These are phyloP conservation scores for Telopea speciosissima DNA, from an alignment of 177 flowering plant species.

Conservation along the genomic window DNA sequence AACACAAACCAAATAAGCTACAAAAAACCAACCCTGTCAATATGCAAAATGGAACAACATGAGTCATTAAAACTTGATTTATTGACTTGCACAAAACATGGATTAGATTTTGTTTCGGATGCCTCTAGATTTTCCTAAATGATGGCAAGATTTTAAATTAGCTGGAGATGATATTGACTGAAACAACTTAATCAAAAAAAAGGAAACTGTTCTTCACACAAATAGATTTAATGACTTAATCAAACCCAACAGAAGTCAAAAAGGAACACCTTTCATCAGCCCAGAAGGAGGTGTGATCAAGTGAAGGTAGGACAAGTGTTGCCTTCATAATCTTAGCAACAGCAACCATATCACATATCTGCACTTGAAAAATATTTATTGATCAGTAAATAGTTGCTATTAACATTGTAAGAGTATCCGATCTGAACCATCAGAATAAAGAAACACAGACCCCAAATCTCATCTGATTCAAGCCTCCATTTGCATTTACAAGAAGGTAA, in stretches of 20 bases:
- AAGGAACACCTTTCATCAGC: constrained; percentile 93
- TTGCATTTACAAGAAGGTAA: constrained; percentile 85
- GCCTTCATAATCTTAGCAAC: constrained; percentile 94
- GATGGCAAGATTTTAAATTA: background rate
- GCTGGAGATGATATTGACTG: background rate
- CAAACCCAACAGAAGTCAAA: background rate
- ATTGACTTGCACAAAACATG: background rate
- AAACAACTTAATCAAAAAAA: background rate
- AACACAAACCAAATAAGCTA: background rate
- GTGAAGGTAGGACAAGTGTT: constrained; percentile 94
- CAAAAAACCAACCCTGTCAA: background rate
- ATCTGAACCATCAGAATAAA: constrained; percentile 17
- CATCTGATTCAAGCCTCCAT: constrained; percentile 99
- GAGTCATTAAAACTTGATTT: background rate
- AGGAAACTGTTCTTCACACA: background rate
- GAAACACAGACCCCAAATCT: constrained; percentile 96
- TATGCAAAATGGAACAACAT: background rate
- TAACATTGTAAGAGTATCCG: background rate
- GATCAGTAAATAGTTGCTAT: constrained; percentile 28
- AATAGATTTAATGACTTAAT: background rate
- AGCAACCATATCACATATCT: constrained; percentile 99
- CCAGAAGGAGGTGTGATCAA: constrained; percentile 97
- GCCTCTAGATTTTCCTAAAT: background rate
- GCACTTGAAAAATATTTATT: constrained; percentile 47
- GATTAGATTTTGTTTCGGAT: background rate